Evolutionary conservation across 1,139 yeast genomes (phyloP).

Genomic region (Zygosaccharomyces pseudobailii): DNA sequence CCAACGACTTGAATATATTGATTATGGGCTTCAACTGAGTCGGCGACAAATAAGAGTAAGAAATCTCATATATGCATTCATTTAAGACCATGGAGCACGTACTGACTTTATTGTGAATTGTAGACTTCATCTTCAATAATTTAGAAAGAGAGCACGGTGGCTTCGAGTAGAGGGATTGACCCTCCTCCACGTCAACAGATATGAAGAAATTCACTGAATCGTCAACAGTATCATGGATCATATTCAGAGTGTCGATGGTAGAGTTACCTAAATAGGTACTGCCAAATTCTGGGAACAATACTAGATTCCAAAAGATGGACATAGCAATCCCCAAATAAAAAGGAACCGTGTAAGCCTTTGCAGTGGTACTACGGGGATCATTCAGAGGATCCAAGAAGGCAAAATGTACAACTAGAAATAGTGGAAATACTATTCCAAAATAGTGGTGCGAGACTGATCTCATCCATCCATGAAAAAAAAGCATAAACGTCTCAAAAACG

Average conservation of each 20-base stretch:
- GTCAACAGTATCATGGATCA: conserved; percentile 39
- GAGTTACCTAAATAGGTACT: conserved; percentile 45
- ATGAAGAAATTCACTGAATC: conserved; percentile 39
- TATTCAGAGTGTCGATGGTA: conserved; percentile 38
- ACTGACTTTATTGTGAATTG: conserved; percentile 35
- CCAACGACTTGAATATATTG: conserved; percentile 33
- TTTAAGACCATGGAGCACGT: conserved; percentile 39
- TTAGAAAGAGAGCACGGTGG: conserved; percentile 29
- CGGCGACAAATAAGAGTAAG: conserved; percentile 46
- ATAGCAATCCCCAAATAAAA: conserved; percentile 43
- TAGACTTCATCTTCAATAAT: conserved; percentile 31
- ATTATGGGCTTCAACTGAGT: conserved; percentile 37
- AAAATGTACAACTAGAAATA: conserved; percentile 47
- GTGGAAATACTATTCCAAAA: conserved; percentile 43
- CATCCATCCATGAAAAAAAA: conserved; percentile 46
- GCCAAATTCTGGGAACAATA: conserved; percentile 48
- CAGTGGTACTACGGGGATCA: conserved; percentile 32
- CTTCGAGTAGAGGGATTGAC: conserved; percentile 17
- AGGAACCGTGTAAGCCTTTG: conserved; percentile 40
- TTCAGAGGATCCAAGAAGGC: conserved; percentile 38
- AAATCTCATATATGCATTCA: conserved; percentile 46
- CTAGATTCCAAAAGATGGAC: conserved; percentile 40
- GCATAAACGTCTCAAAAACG: conserved; percentile 42
- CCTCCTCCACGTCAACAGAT: conserved; percentile 23
- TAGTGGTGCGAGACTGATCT: conserved; percentile 44